Conservation (phyloP, 441 rosid species). For the Pelargonium myrrhifolium region DNA sequence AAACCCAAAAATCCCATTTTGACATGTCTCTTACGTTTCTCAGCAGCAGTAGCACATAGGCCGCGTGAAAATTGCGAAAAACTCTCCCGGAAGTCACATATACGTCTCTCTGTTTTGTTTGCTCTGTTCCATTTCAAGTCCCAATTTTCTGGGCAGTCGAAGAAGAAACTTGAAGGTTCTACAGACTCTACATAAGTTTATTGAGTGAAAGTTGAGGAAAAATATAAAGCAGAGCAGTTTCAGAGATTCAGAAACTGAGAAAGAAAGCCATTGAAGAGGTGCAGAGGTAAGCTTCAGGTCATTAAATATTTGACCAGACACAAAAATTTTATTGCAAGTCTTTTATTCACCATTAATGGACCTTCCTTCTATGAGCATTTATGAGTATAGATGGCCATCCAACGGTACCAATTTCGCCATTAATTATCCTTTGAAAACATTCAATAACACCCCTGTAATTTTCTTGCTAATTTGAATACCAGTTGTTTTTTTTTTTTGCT, state of each 20-base stretch:
- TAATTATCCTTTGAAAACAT: not conserved
- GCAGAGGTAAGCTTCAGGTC: constrained; percentile 16
- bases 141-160: not conserved
- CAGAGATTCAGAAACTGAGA: not conserved
- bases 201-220: not conserved
- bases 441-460: not conserved
- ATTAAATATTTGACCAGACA: constrained; percentile 1
- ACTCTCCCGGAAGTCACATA: not conserved
- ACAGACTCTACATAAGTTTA: not conserved
- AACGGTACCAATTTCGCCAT: constrained; percentile 26
- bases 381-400: constrained; percentile 37
- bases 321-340: not conserved
- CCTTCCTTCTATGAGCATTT: constrained; percentile 31
- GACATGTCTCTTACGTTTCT: not conserved
- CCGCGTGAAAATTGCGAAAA: not conserved
- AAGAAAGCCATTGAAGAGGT: constrained; percentile 17
- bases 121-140: not conserved
- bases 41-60: too few species aligned
- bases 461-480: not conserved
- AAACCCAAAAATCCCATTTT: not conserved
- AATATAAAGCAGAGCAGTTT: constrained; percentile 5
- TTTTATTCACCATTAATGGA: constrained; percentile 21
- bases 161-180: not conserved
- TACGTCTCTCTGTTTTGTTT: not conserved
- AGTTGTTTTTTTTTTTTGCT: not conserved